Evolutionary conservation across 129 eudicot species (phyloP), one percentile per base, ranked within the genome.

Genomic region (Flaveria sonorensis): DNA sequence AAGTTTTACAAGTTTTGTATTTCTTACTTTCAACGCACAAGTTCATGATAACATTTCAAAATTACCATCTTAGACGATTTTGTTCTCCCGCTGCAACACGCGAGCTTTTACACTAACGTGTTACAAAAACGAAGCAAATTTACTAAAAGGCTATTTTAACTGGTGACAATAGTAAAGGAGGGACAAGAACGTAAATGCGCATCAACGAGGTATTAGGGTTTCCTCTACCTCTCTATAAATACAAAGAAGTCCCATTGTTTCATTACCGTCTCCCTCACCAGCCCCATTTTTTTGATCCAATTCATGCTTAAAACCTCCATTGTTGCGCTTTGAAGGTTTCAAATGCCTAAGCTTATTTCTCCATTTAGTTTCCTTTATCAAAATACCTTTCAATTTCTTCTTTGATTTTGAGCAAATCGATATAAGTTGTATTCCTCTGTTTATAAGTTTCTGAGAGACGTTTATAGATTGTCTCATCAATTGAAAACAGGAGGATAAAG

Each of bases 401-500:
- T 20, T 66, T 10, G 16, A 19, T 76, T 55, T 50, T 1, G 1
- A 12, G 1, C 40, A 67, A 26, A 5, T 56, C 10, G 0, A 16
- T 1, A 16, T 13, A n/a, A 30, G 7, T 45, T 32, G 13, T 40
- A 73, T 74, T 81, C 84, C 84, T 74, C 75, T 81, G 76, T 81
- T 68, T 8, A 74, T 80, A 23, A 14, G 13, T 63, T 12, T 43
- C 39, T 81, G 84, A 73, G 30, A 30, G 76, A 56, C 76, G 56
- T 45, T 12, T 5, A 74, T 18, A 3, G 40, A 64, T 81, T 67
- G 84, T 74, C 80, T 74, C 69, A 0, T 81, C 84, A 68, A 45
- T n/a, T 3, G 12, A 67, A 21, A 74, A 57, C 84, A 45, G 39
- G 47, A 67, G 84, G 84, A 81, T 81, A 81, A 15, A 81, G 75